Evolutionary conservation across 2,329 filamentous ascomycete genomes (phyloP), one percentile per base, ranked within the genome.

Genomic region (Diaporthe sp.): DNA sequence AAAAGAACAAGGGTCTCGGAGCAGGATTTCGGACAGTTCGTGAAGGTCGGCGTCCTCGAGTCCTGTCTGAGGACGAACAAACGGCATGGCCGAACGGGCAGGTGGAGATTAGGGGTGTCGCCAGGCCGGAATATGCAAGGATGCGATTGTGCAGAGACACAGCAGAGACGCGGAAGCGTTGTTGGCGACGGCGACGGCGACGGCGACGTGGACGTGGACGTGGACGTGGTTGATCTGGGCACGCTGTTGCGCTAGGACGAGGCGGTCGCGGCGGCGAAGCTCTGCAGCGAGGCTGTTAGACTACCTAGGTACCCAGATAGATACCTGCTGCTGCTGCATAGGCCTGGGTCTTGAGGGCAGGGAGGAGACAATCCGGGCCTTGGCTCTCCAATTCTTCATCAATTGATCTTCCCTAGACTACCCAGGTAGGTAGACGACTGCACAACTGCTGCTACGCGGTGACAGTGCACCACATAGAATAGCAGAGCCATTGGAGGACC

Each of bases 11-110:
- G 70, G 70, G n/a, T 39, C 70, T 62, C 70, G 57, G 70, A 31
- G 44, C 57, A 62, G 49, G 34, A 62, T 39, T 17, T 42, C 55
- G 34, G 70, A 51, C 49, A 12, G 58, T 28, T 22, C 37, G 59
- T 44, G 46, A 58, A 72, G 70, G 46, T 62, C 34, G 46, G 58
- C 34, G 58, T 65, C 70, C 46, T 73, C 70, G 44, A 39, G 46
- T 53, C 59, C 46, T 44, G 42, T 73, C 58, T 55, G 70, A 55
- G 46, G 46, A 65, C 39, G 46, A 31, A 34, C 39, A 73, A 53
- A 59, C 70, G 70, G 70, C 70, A 72, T 72, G 70, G 49, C 70
- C 70, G 70, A 53, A 53, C 17, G 58, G 46, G 7, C 58, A 55
- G 37, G 57, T 31, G 58, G 44, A 10, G 46, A 55, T 62, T 5